Percentiles rank a stretch among this genome's conserved stretches.
phyloP scores from a whole-genome alignment of 2,329 filamentous ascomycete species.

The Diaporthe capsici region DNA sequence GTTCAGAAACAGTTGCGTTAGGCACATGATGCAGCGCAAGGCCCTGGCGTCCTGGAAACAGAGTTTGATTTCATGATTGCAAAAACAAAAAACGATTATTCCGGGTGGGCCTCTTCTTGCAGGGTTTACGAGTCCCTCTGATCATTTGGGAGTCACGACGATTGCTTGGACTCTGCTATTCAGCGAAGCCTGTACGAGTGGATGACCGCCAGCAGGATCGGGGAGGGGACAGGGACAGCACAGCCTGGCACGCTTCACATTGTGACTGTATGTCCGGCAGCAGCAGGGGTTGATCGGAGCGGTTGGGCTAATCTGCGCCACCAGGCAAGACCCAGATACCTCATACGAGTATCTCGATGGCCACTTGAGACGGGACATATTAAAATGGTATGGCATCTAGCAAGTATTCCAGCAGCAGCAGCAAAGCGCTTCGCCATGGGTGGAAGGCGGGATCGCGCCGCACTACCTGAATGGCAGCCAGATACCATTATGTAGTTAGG shows the following conservation, averaged over 20 bases:
- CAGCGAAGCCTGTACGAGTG: slow-evolving; percentile 33
- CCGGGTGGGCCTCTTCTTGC: slow-evolving; percentile 3
- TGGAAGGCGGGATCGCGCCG: not conserved
- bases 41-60: slow-evolving; percentile 42
- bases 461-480: slow-evolving; percentile 25
- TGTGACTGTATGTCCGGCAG: slow-evolving; percentile 25
- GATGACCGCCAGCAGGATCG: slow-evolving; percentile 4
- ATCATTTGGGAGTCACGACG: slow-evolving; percentile 26
- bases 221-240: not conserved
- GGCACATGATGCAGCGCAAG: slow-evolving; percentile 41
- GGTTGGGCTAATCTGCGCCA: slow-evolving; percentile 17
- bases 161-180: slow-evolving; percentile 34
- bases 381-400: slow-evolving; percentile 36
- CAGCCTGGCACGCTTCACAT: not conserved
- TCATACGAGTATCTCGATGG: slow-evolving; percentile 20
- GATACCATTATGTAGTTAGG: slow-evolving; percentile 39
- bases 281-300: slow-evolving; percentile 13
- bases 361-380: slow-evolving; percentile 20
- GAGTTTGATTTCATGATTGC: slow-evolving; percentile 33
- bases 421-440: slow-evolving; percentile 25
- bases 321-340: slow-evolving; percentile 18
- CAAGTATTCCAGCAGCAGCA: slow-evolving; percentile 26
- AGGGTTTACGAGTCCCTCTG: slow-evolving; percentile 17
- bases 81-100: slow-evolving; percentile 23
- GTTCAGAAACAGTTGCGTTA: slow-evolving; percentile 42